Evolutionary conservation across 345 rosid species (phyloP), one percentile per base, ranked within the genome.

Genomic region (Salix arbutifolia): DNA sequence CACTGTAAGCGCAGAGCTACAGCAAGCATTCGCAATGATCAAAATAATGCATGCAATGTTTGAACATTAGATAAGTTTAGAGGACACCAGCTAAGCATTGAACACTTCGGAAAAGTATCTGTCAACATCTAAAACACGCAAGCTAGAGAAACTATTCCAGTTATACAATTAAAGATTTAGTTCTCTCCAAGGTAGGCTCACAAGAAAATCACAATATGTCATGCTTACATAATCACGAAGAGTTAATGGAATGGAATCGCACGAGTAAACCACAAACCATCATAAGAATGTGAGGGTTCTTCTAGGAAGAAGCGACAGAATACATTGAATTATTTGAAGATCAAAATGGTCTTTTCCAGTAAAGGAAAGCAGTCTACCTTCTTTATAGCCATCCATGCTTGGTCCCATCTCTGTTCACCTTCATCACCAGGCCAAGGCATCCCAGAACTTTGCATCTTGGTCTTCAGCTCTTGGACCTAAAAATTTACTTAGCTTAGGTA

Each of bases 381-480:
- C 91, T 93, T 96, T 79, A 93, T 90, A 80, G 99, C 92, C 74
- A 82, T 83, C 99, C 99, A 96, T 77, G 98, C 99, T 86, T 92
- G 98, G 83, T 88, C 91, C 98, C 99, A 96, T 83, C 97, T 81
- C 71, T 81, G 78, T 72, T 91, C 90, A 71, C 99, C 97, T 85
- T 96, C 99, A 78, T 93, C 98, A 65, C 97, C 99, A 35, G 99
- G 99, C 99, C 99, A 96, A 70, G 98, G 97, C 97, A 96, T 96
- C 58, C 89, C 96, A 74, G 97, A 96, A 70, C 73, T 83, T 85
- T 85, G 80, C 98, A 96, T 92, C 79, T 87, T 86, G 31, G 79
- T 79, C 87, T 96, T 93, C 82, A 96, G 85, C 83, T 96, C 99
- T 87, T 86, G 87, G 74, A 93, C 95, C 99, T 96, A 83, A 76